Evolutionary conservation across 2,329 filamentous ascomycete species (phyloP), one percentile per base, ranked within the genome.

Genomic region (Alternaria burnsii): DNA sequence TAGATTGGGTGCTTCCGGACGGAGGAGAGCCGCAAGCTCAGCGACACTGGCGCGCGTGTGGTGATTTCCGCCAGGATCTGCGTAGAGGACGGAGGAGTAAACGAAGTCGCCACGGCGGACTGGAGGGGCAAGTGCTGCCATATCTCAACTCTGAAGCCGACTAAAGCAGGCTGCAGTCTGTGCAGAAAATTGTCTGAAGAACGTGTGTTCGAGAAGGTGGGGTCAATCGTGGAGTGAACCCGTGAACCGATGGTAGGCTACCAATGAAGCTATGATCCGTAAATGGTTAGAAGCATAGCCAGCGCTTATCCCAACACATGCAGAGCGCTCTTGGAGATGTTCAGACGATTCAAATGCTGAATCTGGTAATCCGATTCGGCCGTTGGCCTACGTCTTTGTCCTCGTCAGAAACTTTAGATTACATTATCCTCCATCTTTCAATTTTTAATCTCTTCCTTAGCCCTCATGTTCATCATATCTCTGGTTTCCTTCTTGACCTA

Each of bases 111-210:
- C 72, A 24, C 67, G 67, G 24, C 58, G 62, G 20, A 70, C 64
- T 10, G 74, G 75, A n/a, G 72, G 61, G 1, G 74, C 76, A 48
- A 76, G 72, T n/a, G 52, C 53, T 10, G 69, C 30, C 72, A 75
- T 56, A 14, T 20, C 16, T 3, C 32, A 2, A 2, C 28, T 30
- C 28, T 11, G 5, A 32, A 9, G 3, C 8, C 4, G 14, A 20
- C 24, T 9, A 10, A 50, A 3, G 5, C 5, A 5, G 46, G 20
- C 9, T n/a, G 7, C 7, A 1, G n/a, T 8, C 32, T 36, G 32
- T 1, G 32, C 6, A 36, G 14, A 36, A 36, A 12, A 16, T 36
- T 11, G n/a, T 24, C 8, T n/a, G 24, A 0, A 4, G n/a, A 12
- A 7, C 14, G 32, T 36, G 32, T 16, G 32, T 16, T 14, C 8